phyloP scores from a whole-genome alignment of 345 rosid genomes.

The Ailanthus altissimus region DNA sequence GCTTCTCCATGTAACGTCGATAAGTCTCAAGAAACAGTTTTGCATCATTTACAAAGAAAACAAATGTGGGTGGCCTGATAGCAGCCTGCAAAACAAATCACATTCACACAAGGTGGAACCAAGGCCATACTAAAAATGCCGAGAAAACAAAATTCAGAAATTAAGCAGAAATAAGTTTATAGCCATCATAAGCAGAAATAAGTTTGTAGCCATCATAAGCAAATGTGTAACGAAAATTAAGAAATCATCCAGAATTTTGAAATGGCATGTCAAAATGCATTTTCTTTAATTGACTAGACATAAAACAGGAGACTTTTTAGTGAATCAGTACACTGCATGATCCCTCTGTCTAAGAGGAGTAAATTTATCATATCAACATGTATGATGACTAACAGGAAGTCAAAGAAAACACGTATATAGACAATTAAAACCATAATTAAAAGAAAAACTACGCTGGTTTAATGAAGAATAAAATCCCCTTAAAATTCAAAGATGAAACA shows the following conservation, averaged over 20 bases:
- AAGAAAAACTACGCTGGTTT: neutral
- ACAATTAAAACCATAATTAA: neutral
- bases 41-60: constrained; percentile 90
- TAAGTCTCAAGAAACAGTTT: constrained; percentile 89
- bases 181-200: neutral
- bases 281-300: neutral
- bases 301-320: constrained; percentile 1
- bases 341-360: neutral
- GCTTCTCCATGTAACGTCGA: constrained; percentile 93
- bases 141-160: neutral
- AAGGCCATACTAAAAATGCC: neutral
- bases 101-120: neutral
- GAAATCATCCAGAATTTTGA: neutral
- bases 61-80: constrained; percentile 93
- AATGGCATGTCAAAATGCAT: constrained; percentile 1
- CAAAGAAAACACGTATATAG: neutral
- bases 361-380: neutral
- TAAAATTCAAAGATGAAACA: neutral
- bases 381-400: neutral
- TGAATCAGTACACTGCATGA: neutral
- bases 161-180: neutral
- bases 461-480: neutral
- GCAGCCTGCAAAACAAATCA: constrained; percentile 69
- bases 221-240: neutral
- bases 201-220: neutral